phyloP scores from a whole-genome alignment of 2,329 filamentous ascomycete genomes.

The Teratosphaeria nubilosa region DNA sequence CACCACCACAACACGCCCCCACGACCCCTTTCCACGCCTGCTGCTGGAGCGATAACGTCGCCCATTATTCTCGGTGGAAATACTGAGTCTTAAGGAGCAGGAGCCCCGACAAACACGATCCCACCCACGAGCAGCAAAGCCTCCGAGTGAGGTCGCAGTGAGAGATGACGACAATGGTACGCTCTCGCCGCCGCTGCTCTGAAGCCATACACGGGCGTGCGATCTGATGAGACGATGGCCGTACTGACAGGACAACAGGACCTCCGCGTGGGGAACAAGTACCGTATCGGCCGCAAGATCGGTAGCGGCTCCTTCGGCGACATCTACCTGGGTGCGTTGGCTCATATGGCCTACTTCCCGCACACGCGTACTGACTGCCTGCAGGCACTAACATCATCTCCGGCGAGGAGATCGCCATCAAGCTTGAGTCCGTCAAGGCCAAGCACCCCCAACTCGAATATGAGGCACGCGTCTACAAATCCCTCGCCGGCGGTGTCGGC shows the following conservation, averaged over 20 bases:
- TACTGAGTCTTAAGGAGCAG: conserved; percentile 14
- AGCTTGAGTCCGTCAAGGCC: conserved; percentile 98
- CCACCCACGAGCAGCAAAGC: conserved; percentile 1
- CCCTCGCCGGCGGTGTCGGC: conserved; percentile 87
- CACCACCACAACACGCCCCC: conserved; percentile 1
- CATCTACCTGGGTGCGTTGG: conserved; percentile 69
- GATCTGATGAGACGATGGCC: neutral
- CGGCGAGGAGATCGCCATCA: conserved; percentile 98
- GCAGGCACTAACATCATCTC: conserved; percentile 97
- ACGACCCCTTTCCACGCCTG: neutral
- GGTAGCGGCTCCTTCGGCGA: conserved; percentile 96
- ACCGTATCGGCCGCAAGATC: conserved; percentile 98
- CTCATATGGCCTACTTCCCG: neutral
- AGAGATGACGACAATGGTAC: conserved; percentile 56
- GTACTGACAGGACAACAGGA: conserved; percentile 52
- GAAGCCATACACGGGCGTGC: neutral
- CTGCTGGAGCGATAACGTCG: neutral
- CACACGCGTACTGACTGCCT: conserved; percentile 5
- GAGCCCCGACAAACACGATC: neutral
- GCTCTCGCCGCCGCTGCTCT: conserved; percentile 25
- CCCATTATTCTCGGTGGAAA: conserved; percentile 15
- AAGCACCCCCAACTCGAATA: conserved; percentile 99
- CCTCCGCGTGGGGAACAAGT: conserved; percentile 98
- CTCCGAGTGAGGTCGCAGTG: conserved; percentile 17
- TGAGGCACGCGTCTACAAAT: conserved; percentile 86